Evolutionary conservation across 164 flowering plant genomes (phyloP), one percentile per base, ranked within the genome.

Genomic region (Brasenia schreberi): DNA sequence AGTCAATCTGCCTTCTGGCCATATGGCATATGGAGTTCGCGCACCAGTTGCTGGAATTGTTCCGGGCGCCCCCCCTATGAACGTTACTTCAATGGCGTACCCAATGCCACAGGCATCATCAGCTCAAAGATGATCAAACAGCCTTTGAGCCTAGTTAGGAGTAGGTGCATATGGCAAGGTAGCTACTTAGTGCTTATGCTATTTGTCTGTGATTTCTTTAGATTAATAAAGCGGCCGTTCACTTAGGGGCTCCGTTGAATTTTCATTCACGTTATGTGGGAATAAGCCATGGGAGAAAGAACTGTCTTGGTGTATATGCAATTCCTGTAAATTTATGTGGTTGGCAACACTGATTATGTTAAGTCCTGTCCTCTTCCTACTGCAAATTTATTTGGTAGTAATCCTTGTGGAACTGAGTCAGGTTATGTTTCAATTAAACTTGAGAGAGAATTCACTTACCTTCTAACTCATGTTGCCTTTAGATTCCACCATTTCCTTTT

Each of bases 21-120:
- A 87, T 74, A 77, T 91, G 84, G 89, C 89, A 7, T 92, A 86
- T 67, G 94, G 90, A 18, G 77, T 86, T 6, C 70, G 89, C 63
- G 86, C 87, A 27, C 87, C 94, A 5, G 80, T 84, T 17, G 80
- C 87, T 18, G 45, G 81, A 4, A 69, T 87, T 63, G 90, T 85
- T 72, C 84, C 94, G 9, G 97, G 94, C 68, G 85, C 91, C 19
- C 56, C 39, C 39, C 89, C 95, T 10, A 67, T 84, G 82, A 83
- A 75, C 73, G 77, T 88, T 81, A 75, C 72, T 59, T 82, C 84
- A 1, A 77, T 88, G 85, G 56, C 91, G 58, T 88, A 87, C 66
- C 81, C 87, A 6, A 82, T 88, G 90, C 91, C 91, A 0, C 97
- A 81, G 59, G 59, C 87, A 9, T 72, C 91, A 27, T 72, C 91